A percentile compares a stretch with the other conserved stretches of the same genome.
These are phyloP conservation scores for Ophiostoma himal-ulmi DNA, from an alignment of 2,329 filamentous ascomycete species.

Conservation along the genomic window DNA sequence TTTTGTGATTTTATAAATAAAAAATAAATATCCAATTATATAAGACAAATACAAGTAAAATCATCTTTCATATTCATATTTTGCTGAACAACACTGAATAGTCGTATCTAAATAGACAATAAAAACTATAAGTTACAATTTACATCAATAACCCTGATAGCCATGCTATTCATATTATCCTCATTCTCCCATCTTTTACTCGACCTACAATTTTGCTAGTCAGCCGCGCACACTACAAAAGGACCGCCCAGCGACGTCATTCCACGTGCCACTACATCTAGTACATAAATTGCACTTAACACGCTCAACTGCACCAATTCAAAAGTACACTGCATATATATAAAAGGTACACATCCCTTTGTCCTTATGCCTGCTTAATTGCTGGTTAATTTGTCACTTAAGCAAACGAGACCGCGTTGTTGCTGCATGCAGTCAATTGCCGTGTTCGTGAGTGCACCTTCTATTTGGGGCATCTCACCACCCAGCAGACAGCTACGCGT, in stretches of 20 bases:
- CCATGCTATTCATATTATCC: too few species aligned
- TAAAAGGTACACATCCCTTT: background rate
- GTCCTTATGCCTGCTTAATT: background rate
- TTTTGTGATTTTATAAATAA: too few species aligned
- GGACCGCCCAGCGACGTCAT: background rate
- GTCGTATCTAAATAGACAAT: background rate
- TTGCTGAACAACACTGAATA: too few species aligned
- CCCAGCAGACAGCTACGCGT: background rate
- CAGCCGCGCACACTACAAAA: conserved; percentile 1
- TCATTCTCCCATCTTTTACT: too few species aligned
- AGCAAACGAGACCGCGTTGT: background rate
- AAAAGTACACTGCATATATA: background rate
- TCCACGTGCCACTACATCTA: background rate
- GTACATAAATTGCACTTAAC: background rate
- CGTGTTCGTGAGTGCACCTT: background rate
- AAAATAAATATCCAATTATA: too few species aligned
- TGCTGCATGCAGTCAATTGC: background rate
- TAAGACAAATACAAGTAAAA: too few species aligned
- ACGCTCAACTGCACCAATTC: background rate
- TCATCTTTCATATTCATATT: too few species aligned
- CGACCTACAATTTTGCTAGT: background rate
- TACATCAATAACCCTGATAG: too few species aligned
- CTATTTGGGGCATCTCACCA: background rate
- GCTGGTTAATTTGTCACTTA: background rate
- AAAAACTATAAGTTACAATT: background rate